Evolutionary conservation across 805 yeast genomes (phyloP), one percentile per base, ranked within the genome.

Genomic region (Schwanniomyces polymorphus): DNA sequence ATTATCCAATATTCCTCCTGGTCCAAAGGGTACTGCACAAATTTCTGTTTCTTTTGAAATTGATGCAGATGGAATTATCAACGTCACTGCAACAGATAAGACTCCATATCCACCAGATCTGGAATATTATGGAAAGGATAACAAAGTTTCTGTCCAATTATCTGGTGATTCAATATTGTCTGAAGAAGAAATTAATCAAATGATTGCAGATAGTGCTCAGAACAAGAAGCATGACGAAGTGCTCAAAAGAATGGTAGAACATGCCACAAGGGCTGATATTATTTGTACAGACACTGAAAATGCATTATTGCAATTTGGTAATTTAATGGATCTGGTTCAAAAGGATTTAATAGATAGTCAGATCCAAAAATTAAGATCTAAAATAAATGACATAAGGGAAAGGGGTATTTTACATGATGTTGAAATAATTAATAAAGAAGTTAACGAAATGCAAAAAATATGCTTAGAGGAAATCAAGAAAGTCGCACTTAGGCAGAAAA

Each of bases 201-300:
- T 87, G 70, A 75, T 87, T 25, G 74, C 78, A 48, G 91, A 85
- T 55, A 90, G 90, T 49, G 81, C 80, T 53, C 74, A 73, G 45
- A 81, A 80, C 70, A 81, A 81, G 54, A 81, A 79, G 45, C 68
- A 64, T 46, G 95, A 87, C 65, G 80, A 78, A 43, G 72, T 78
- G 41, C 70, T 79, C 59, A 81, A 80, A 57, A 81, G 79, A 56
- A 75, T 83, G 47, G 76, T 84, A 51, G 91, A 87, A 61, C 84
- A 81, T 60, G 89, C 92, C 34, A 85, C 86, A 62, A 79, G 84
- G 61, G 88, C 90, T 23, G 95, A 86, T 54, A 82, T 86, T 58
- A 76, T 86, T 43, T 81, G 90, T 56, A 85, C 86, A 59, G 99
- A 94, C 67, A 90, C 96, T 43, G 97, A 91, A 68, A 79, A 79